Evolutionary conservation across 169 alveolate genomes (phyloP), one percentile per base, ranked within the genome.

Genomic region (Plasmodium falciparum): DNA sequence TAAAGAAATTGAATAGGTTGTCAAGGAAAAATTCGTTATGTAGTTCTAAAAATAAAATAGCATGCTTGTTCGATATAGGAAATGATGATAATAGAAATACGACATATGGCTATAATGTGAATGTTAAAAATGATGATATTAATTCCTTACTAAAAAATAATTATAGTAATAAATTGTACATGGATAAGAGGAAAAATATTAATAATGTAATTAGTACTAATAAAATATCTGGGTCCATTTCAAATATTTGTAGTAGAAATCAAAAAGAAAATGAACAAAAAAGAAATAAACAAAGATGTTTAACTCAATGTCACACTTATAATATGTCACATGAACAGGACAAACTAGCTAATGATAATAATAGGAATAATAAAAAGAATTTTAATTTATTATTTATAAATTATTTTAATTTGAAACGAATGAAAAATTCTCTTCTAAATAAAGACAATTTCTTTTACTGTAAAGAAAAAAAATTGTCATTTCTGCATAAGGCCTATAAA

Each of bases 361-460:
- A 26, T 12, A 62, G n/a, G 8, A 24, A 20, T 22, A 12, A 22
- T 24, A 62, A 15, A 62, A 73, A 15, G 8, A 15, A 24, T n/a
- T 69, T 52, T 12, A 62, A 75, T n/a, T 6, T 45, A 47, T 62
- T 75, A 45, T 75, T 75, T 52, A 75, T 75, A 45, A 75, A 75
- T 54, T 54, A 61, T 33, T 24, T 56, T 29, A 43, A 47, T 62
- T 75, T 63, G 7, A 61, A 24, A 17, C 6, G 20, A 11, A 62
- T 62, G 62, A 61, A 8, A 9, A 52, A 73, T 22, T 26, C n/a
- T 56, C 29, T 61, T 43, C 45, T 75, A 24, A 75, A 50, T 15
- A 70, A 70, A 22, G 52, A 26, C 9, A 54, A 63, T 11, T 17
- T 17, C 29, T 20, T 61, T 33, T 33, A 33, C 5, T 43, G 29